Conservation (phyloP, 179 eudicot genomes). For the Silene coronaria region DNA sequence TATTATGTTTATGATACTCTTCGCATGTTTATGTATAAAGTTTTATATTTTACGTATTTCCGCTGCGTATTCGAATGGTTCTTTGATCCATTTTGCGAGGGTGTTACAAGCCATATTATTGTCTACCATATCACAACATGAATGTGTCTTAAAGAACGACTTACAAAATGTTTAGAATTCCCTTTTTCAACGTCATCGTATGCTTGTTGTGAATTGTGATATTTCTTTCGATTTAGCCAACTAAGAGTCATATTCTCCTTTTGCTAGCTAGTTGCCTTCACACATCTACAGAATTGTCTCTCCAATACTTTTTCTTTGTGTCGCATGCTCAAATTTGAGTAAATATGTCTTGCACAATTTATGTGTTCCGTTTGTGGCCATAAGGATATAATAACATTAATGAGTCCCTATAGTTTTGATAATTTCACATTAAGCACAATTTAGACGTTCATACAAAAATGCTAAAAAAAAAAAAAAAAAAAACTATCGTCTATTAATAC, state of each 20-base stretch:
- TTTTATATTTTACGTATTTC: no score
- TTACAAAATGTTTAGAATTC: not conserved
- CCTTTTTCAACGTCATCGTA: not conserved
- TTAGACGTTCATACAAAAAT: no score
- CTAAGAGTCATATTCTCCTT: not conserved
- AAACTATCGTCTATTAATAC: no score
- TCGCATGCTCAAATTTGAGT: not conserved
- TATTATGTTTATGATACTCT: no score
- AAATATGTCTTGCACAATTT: not conserved
- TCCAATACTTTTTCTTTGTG: not conserved
- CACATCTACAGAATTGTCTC: not conserved
- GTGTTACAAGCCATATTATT: conserved; percentile 18
- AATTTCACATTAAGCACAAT: no score
- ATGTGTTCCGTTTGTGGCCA: not conserved
- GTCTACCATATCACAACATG: conserved; percentile 6
- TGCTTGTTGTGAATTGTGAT: not conserved
- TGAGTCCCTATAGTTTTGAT: not conserved
- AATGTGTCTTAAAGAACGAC: no score
- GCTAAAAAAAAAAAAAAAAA: no score
- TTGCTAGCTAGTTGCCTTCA: conserved; percentile 4
- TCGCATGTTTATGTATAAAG: no score
- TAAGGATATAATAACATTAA: not conserved
- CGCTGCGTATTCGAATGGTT: no score
- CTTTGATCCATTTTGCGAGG: no score
- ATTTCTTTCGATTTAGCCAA: not conserved